These are phyloP conservation scores for Sugiyamaella valdiviana DNA, from an alignment of 805 yeast genomes.

Conservation along the genomic window DNA sequence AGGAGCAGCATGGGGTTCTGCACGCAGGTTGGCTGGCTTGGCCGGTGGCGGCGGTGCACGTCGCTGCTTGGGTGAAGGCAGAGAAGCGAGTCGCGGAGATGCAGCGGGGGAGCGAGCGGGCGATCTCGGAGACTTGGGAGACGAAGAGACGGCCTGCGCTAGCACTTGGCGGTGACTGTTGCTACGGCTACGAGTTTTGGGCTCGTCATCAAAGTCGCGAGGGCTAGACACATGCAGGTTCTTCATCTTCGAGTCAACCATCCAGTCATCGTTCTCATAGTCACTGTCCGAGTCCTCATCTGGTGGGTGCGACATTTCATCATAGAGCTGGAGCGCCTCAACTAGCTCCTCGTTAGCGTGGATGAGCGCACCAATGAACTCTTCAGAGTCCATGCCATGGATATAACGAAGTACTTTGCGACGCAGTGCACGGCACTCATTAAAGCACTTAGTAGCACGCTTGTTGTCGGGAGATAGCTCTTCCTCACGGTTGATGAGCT, in stretches of 20 bases:
- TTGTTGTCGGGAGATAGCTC: constrained; percentile 58
- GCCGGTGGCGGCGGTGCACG: constrained; percentile 25
- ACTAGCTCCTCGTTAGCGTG: constrained; percentile 90
- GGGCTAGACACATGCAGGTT: constrained; percentile 12
- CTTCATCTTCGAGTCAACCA: constrained; percentile 11
- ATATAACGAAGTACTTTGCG: constrained; percentile 73
- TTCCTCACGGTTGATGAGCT: constrained; percentile 37
- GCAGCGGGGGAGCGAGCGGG: background rate
- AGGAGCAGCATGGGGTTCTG: constrained; percentile 14
- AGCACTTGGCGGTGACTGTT: background rate
- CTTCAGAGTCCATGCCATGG: constrained; percentile 79
- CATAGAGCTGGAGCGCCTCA: constrained; percentile 60
- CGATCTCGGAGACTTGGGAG: background rate
- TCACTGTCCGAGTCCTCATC: constrained; percentile 38
- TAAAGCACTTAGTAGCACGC: constrained; percentile 58
- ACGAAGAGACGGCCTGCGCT: background rate
- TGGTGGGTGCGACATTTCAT: constrained; percentile 44
- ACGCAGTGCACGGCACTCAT: constrained; percentile 67
- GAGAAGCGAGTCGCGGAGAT: background rate
- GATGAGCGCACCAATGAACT: constrained; percentile 77
- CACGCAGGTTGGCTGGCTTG: constrained; percentile 17
- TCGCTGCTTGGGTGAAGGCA: constrained; percentile 9
- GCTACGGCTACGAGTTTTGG: background rate
- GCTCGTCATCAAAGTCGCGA: constrained; percentile 20
- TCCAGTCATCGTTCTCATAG: constrained; percentile 31